These are phyloP conservation scores for Diospyros kaki DNA, from an alignment of 148 eudicot genomes.

Conservation along the genomic window DNA sequence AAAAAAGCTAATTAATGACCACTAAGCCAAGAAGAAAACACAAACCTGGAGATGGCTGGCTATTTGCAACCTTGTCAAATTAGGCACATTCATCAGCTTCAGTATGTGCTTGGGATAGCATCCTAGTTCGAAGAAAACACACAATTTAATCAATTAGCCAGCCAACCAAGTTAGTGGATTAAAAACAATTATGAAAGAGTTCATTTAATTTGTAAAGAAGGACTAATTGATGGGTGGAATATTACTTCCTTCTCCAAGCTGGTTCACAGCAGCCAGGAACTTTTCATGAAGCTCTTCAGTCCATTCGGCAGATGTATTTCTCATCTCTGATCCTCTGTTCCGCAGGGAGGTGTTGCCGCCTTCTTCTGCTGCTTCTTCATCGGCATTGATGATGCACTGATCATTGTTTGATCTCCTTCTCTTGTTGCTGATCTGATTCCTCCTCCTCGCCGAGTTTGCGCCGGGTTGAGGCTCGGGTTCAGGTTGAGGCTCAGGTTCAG, in stretches of 20 bases:
- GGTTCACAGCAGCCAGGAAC: slow-evolving; percentile 12
- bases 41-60: slow-evolving; percentile 22
- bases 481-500: too few relatives aligned
- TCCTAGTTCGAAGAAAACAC: neutral
- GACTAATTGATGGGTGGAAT: too few relatives aligned
- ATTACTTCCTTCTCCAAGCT: slow-evolving; percentile 19
- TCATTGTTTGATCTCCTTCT: too few relatives aligned
- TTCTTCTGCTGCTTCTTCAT: neutral
- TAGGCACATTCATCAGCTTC: slow-evolving; percentile 10
- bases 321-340: neutral
- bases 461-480: too few relatives aligned
- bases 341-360: neutral
- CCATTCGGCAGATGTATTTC: slow-evolving; percentile 3
- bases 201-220: too few relatives aligned
- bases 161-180: too few relatives aligned
- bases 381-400: too few relatives aligned
- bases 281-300: slow-evolving; percentile 10
- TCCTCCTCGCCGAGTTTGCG: too few relatives aligned
- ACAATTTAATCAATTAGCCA: too few relatives aligned
- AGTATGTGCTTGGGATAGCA: slow-evolving; percentile 19
- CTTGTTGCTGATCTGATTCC: too few relatives aligned
- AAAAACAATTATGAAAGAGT: too few relatives aligned
- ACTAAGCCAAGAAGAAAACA: neutral
- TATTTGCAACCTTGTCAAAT: slow-evolving; percentile 17
- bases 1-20: too few relatives aligned